Conservation (phyloP, 176 grass and related monocot species). For the Musa beccarii region DNA sequence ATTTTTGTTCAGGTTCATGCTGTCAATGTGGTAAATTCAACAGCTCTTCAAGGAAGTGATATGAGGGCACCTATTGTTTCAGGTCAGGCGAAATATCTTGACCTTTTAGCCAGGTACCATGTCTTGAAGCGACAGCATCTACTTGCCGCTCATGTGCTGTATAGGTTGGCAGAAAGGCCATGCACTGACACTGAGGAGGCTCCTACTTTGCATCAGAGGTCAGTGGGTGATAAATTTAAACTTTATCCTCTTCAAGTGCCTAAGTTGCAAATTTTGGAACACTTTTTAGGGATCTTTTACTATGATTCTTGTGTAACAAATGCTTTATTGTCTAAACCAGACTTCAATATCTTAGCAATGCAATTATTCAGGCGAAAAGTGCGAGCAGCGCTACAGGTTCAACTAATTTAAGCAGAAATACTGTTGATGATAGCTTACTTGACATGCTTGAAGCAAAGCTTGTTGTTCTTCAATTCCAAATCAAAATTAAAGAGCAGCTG, state of each 20-base stretch:
- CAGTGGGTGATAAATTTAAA: slow-evolving; percentile 21
- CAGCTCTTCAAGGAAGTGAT: slow-evolving; percentile 30
- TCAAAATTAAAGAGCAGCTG: slow-evolving; percentile 79
- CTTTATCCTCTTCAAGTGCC: slow-evolving; percentile 10
- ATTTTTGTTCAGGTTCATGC: slow-evolving; percentile 33
- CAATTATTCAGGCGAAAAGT: slow-evolving; percentile 82
- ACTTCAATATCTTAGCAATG: slow-evolving; percentile 84
- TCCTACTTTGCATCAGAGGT: slow-evolving; percentile 81
- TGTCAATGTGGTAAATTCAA: slow-evolving; percentile 31
- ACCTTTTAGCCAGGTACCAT: slow-evolving; percentile 79
- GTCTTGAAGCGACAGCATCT: slow-evolving; percentile 79
- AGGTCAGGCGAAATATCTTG: slow-evolving; percentile 64
- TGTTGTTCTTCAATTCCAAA: slow-evolving; percentile 83
- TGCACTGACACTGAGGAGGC: slow-evolving; percentile 57
- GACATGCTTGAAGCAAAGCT: slow-evolving; percentile 96
- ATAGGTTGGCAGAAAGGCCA: slow-evolving; percentile 79
- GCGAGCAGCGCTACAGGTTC: slow-evolving; percentile 43
- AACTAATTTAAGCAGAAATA: slow-evolving; percentile 31
- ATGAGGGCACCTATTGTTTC: slow-evolving; percentile 37
- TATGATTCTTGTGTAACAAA: slow-evolving; percentile 16
- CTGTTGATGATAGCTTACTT: slow-evolving; percentile 64
- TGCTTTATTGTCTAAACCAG: slow-evolving; percentile 38
- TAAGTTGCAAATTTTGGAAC: not conserved
- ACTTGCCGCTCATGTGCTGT: slow-evolving; percentile 69
- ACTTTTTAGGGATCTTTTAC: slow-evolving; percentile 1